A percentile compares a stretch with the other conserved stretches of the same genome.
Evolutionary conservation across 2,329 filamentous ascomycete genomes (phyloP).

Genomic region (Xylariomycetidae sp.): DNA sequence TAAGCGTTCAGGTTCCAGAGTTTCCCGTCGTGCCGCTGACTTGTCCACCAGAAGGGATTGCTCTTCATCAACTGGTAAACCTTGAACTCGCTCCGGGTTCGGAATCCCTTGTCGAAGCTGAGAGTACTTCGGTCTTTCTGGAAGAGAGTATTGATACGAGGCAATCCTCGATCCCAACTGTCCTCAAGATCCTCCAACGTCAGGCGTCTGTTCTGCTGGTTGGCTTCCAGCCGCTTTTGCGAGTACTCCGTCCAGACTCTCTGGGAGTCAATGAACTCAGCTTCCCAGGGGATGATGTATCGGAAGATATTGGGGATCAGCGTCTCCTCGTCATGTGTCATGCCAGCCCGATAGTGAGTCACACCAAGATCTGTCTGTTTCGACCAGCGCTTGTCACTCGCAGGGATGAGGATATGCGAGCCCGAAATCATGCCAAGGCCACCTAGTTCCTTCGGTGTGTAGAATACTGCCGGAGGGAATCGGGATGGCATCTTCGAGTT

Average conservation of each 20-base stretch:
- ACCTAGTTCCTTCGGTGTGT: conserved; percentile 95
- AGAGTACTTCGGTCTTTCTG: conserved; percentile 96
- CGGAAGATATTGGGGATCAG: conserved; percentile 98
- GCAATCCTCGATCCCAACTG: conserved; percentile 95
- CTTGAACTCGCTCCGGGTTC: conserved; percentile 93
- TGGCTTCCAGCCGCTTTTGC: conserved; percentile 93
- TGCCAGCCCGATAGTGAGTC: conserved; percentile 93
- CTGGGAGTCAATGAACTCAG: conserved; percentile 98
- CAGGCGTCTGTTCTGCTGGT: conserved; percentile 90
- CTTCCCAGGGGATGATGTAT: conserved; percentile 98
- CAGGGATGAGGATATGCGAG: conserved; percentile 93
- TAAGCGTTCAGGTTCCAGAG: conserved; percentile 96
- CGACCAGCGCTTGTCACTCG: conserved; percentile 96
- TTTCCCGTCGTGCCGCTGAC: conserved; percentile 93
- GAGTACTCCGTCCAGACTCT: conserved; percentile 99
- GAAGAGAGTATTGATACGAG: conserved; percentile 97
- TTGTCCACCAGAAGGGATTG: conserved; percentile 99
- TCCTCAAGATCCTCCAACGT: conserved; percentile 96
- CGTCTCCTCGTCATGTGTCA: conserved; percentile 97
- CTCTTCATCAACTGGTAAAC: conserved; percentile 98
- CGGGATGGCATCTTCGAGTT: conserved; percentile 99
- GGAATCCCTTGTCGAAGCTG: conserved; percentile 98
- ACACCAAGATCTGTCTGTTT: conserved; percentile 97
- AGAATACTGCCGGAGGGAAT: conserved; percentile 97
- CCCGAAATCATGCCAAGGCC: conserved; percentile 98